Conservation (phyloP, 2,329 filamentous ascomycete species). For the Xylariaceae sp. region DNA sequence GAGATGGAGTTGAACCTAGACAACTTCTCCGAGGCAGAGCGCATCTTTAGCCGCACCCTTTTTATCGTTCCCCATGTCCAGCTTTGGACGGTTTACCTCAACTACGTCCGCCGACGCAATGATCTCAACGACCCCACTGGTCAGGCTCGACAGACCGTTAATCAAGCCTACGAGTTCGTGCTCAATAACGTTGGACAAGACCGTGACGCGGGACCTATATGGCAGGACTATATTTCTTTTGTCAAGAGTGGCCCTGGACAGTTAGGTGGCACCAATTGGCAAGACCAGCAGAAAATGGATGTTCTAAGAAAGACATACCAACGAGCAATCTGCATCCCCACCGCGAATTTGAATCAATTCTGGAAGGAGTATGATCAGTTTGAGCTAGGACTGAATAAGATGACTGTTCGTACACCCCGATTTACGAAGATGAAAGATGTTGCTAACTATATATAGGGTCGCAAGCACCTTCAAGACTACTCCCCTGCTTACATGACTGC, state of each 20-base stretch:
- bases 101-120: constrained; percentile 89
- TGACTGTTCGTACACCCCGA: constrained; percentile 57
- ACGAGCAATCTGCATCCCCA: constrained; percentile 80
- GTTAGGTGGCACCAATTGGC: constrained; percentile 82
- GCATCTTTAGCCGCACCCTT: constrained; percentile 76
- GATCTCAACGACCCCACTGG: constrained; percentile 78
- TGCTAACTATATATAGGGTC: constrained; percentile 54
- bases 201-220: constrained; percentile 81
- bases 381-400: constrained; percentile 88
- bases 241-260: constrained; percentile 81
- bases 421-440: constrained; percentile 11
- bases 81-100: constrained; percentile 89
- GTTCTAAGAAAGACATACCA: constrained; percentile 87
- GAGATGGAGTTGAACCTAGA: constrained; percentile 86
- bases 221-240: constrained; percentile 93
- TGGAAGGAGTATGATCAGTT: constrained; percentile 99
- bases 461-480: constrained; percentile 89
- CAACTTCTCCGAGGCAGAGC: constrained; percentile 73
- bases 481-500: constrained; percentile 96
- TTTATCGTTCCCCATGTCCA: constrained; percentile 74
- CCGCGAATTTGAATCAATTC: constrained; percentile 71
- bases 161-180: constrained; percentile 86
- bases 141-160: constrained; percentile 71
- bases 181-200: constrained; percentile 86
- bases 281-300: constrained; percentile 98